Base-by-base conservation (phyloP, 495 filamentous ascomycete species). In the Aspergillus egyptiacus region DNA sequence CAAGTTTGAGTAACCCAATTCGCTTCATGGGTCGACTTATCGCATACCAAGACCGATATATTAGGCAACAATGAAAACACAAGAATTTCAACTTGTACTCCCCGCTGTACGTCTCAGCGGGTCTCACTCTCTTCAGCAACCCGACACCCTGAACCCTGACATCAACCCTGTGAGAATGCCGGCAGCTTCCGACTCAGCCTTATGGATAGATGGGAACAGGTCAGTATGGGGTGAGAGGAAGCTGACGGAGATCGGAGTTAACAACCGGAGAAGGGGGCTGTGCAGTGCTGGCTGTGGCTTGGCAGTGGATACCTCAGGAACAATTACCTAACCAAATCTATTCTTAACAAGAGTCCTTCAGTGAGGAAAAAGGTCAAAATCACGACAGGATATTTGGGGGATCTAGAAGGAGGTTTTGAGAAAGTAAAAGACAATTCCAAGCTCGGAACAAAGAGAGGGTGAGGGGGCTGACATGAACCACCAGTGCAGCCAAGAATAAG, bases 221-320 rank as follows among this genome's bases (percentile, higher is more conserved):
- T 6, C 13, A 33, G 7, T 4, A 27, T 14, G 19, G 22, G 19
- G 25, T 23, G 10, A 19, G 22, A 11, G 6, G 30, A 20, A 4
- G 30, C 17, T 11, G 18, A 34, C 25, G 23, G 11, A 2, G 15
- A 39, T 40, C 13, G 27, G 33, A 25, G 30, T 24, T 17, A 36
- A 13, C 14, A 30, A 20, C 13, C 20, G 10, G 40, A 43, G 17
- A 42, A 6, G 19, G 30, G 15, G 38, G 31, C 48, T 49, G 44
- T n/a, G n/a, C n/a, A n/a, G 27, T 30, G 36, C 33, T 32, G 19
- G 24, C 24, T 30, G 13, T 23, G 57, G 30, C 57, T 59, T 59
- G 57, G 57, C 55, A 10, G 19, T 14, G 23, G 30, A 32, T n/a
- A n/a, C n/a, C 32, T 44, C 39, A 51, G 31, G 38, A 40, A 20